These are phyloP conservation scores for Aureobasidium pullulans DNA, from an alignment of 2,329 filamentous ascomycete species.

Conservation along the genomic window DNA sequence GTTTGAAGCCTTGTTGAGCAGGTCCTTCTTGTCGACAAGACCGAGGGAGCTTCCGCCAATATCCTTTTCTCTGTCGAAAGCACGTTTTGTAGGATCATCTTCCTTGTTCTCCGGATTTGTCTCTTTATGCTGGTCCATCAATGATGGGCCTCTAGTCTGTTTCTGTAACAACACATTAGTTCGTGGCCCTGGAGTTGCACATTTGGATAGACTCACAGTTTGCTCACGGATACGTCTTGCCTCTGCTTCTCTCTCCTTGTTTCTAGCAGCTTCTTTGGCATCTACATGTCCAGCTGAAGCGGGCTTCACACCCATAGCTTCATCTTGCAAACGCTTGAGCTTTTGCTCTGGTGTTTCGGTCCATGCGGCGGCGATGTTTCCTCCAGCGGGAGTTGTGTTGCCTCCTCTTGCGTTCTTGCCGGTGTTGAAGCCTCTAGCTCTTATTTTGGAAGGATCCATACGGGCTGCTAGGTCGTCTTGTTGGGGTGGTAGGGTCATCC, in stretches of 20 bases:
- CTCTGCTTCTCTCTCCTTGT: conserved; percentile 36
- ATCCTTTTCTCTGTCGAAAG: conserved; percentile 89
- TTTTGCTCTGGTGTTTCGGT: conserved; percentile 89
- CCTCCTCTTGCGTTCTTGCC: conserved; percentile 50
- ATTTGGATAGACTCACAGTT: conserved; percentile 38
- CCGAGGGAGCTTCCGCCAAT: conserved; percentile 73
- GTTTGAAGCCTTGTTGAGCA: conserved; percentile 70
- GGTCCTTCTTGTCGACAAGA: conserved; percentile 58
- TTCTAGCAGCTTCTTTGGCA: conserved; percentile 4
- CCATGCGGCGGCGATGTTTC: conserved; percentile 58
- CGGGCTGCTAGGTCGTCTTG: conserved; percentile 48
- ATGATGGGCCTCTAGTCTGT: conserved; percentile 24
- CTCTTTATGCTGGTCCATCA: conserved; percentile 41
- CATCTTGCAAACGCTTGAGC: conserved; percentile 67
- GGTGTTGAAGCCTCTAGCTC: conserved; percentile 74
- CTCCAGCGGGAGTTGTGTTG: conserved; percentile 23
- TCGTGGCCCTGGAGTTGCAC: conserved; percentile 12
- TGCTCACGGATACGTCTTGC: conserved; percentile 50
- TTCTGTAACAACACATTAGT: conserved; percentile 29
- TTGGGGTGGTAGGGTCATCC: conserved; percentile 46
- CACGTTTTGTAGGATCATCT: conserved; percentile 83
- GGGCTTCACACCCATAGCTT: conserved; percentile 51
- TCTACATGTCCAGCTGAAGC: neutral
- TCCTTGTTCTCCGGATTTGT: conserved; percentile 55
- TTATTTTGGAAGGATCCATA: conserved; percentile 76